These are phyloP conservation scores for Zymoseptoria crescenta DNA, from an alignment of 2,329 filamentous ascomycete species.

Conservation along the genomic window DNA sequence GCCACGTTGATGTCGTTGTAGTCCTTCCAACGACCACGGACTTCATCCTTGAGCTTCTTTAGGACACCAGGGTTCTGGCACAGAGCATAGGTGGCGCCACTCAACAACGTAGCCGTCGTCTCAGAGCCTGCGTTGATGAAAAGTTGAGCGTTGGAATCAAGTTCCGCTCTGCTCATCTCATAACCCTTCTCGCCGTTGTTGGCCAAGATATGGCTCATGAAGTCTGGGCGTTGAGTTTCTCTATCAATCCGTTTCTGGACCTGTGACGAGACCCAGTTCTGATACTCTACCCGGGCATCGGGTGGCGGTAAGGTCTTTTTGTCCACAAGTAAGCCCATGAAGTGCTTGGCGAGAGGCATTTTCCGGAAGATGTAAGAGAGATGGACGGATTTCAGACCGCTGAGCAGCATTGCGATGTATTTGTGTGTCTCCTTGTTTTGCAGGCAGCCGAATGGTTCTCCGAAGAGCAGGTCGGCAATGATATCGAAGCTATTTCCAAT, in stretches of 20 bases:
- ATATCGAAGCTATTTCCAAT: slow-evolving; percentile 24
- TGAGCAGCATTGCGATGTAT: slow-evolving; percentile 22
- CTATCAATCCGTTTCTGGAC: slow-evolving; percentile 21
- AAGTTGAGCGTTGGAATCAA: slow-evolving; percentile 41
- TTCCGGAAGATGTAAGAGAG: slow-evolving; percentile 21
- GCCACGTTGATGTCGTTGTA: slow-evolving; percentile 23
- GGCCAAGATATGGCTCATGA: slow-evolving; percentile 42
- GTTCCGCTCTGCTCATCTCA: slow-evolving; percentile 22
- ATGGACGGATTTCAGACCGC: slow-evolving; percentile 22
- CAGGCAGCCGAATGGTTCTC: slow-evolving; percentile 23
- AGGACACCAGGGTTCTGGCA: slow-evolving; percentile 33
- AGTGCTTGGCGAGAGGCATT: slow-evolving; percentile 18
- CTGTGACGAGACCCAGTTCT: slow-evolving; percentile 18
- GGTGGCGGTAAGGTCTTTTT: slow-evolving; percentile 7
- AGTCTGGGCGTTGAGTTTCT: slow-evolving; percentile 33
- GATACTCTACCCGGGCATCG: slow-evolving; percentile 17
- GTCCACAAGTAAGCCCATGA: slow-evolving; percentile 18
- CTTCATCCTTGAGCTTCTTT: slow-evolving; percentile 34
- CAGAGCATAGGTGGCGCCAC: slow-evolving; percentile 35
- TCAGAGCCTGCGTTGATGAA: slow-evolving; percentile 43
- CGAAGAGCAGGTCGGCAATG: slow-evolving; percentile 19
- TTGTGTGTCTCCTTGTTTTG: slow-evolving; percentile 20
- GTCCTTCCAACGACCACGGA: slow-evolving; percentile 33
- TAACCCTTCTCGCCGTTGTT: slow-evolving; percentile 30
- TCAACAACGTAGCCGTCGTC: slow-evolving; percentile 44